These are phyloP conservation scores for Simmondsia chinensis DNA, from an alignment of 148 eudicot species.

Conservation along the genomic window DNA sequence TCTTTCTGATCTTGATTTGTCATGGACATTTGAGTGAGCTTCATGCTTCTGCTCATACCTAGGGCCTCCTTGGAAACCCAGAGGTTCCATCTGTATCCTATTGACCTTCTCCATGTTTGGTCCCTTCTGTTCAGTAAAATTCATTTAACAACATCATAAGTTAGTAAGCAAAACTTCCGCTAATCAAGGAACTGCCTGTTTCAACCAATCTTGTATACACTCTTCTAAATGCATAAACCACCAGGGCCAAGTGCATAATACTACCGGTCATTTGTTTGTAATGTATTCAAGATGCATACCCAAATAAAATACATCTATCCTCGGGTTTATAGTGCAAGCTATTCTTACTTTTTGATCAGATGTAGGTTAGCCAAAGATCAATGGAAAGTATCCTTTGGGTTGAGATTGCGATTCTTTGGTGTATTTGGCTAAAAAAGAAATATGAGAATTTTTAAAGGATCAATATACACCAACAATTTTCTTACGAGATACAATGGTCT, in stretches of 20 bases:
- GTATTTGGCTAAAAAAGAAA: too few relatives aligned
- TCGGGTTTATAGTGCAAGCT: too few relatives aligned
- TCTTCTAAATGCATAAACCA: background rate
- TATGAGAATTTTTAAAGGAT: too few relatives aligned
- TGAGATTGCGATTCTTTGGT: too few relatives aligned
- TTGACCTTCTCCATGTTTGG: slow-evolving; percentile 27
- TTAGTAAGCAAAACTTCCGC: background rate
- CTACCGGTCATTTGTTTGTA: too few relatives aligned
- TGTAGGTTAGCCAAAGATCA: too few relatives aligned
- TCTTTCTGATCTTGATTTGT: slow-evolving; percentile 10
- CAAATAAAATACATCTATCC: too few relatives aligned
- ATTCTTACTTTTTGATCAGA: too few relatives aligned
- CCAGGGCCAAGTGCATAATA: background rate
- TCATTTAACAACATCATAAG: background rate
- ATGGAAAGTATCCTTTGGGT: too few relatives aligned
- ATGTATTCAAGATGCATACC: too few relatives aligned
- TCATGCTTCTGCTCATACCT: slow-evolving; percentile 18
- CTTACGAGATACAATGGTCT: too few relatives aligned
- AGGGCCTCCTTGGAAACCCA: slow-evolving; percentile 26
- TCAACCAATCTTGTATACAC: background rate
- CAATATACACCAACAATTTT: too few relatives aligned
- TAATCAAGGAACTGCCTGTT: background rate
- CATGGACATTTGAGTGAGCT: slow-evolving; percentile 16
- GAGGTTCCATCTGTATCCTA: slow-evolving; percentile 35
- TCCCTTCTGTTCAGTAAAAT: slow-evolving; percentile 43